Evolutionary conservation across 345 rosid genomes (phyloP).

Genomic region (Carallia pectinifolia): DNA sequence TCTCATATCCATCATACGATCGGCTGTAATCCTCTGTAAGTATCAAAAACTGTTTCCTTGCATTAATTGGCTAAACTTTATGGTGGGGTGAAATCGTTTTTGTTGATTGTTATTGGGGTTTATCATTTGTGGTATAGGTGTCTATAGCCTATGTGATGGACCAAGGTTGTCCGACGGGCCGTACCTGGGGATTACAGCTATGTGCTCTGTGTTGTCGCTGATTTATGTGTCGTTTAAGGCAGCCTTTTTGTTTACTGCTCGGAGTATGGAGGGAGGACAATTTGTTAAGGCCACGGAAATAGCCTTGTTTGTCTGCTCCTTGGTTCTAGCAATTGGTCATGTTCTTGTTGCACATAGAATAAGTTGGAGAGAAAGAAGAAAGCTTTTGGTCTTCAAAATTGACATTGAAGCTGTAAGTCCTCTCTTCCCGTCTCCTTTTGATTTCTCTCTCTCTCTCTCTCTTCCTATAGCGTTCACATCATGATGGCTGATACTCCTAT

Average conservation of each 20-base stretch:
- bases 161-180: constrained; percentile 77
- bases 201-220: constrained; percentile 67
- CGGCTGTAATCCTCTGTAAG: constrained; percentile 86
- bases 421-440: constrained; percentile 2
- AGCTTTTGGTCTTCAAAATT: constrained; percentile 87
- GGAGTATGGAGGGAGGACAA: constrained; percentile 40
- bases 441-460: neutral
- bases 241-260: constrained; percentile 54
- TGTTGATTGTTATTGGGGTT: neutral
- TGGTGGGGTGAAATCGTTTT: neutral
- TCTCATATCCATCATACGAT: constrained; percentile 68
- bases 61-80: neutral
- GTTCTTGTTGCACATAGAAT: constrained; percentile 73
- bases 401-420: constrained; percentile 95
- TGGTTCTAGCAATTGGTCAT: constrained; percentile 67
- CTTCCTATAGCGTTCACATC: too few species aligned
- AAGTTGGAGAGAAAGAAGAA: constrained; percentile 87
- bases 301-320: constrained; percentile 65
- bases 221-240: constrained; percentile 77
- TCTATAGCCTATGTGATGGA: constrained; percentile 84
- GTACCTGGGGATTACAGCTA: constrained; percentile 63
- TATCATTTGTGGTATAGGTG: constrained; percentile 39
- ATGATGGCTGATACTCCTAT: too few species aligned
- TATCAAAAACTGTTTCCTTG: neutral
- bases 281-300: constrained; percentile 54